Evolutionary conservation across 106 monocot species (phyloP).

Genomic region (Dioscorea alata): DNA sequence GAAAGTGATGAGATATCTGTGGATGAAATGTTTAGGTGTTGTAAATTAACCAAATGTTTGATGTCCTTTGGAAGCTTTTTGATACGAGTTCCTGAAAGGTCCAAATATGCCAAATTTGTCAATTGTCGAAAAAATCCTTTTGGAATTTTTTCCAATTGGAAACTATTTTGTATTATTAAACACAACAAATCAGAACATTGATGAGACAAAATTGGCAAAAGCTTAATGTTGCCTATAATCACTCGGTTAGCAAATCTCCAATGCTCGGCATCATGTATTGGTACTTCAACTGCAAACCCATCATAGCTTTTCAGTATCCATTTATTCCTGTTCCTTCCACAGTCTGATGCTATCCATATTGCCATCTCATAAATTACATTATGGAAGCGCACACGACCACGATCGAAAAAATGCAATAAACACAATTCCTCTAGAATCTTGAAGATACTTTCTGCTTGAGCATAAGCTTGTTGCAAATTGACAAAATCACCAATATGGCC

Average conservation of each 20-base stretch:
- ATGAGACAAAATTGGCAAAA: neutral
- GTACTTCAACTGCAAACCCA: too few species aligned
- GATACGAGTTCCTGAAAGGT: conserved; percentile 6
- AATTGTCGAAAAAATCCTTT: too few species aligned
- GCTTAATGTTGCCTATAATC: neutral
- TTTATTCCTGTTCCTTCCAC: too few species aligned
- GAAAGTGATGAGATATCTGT: conserved; percentile 12
- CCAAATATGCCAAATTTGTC: conserved; percentile 8
- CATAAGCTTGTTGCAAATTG: neutral
- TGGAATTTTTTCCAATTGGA: neutral
- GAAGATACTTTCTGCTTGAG: neutral
- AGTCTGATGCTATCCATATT: too few species aligned
- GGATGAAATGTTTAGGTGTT: conserved; percentile 15
- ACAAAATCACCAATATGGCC: conserved; percentile 1
- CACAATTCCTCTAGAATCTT: neutral
- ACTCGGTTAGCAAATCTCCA: neutral
- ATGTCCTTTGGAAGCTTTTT: conserved; percentile 12
- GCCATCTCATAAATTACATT: too few species aligned
- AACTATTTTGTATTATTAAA: conserved; percentile 7
- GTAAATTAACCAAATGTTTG: neutral
- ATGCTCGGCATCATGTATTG: too few species aligned
- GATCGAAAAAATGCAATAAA: conserved; percentile 3
- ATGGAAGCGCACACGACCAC: conserved; percentile 12
- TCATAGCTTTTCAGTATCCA: too few species aligned
- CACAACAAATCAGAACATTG: neutral